Evolutionary conservation across 1,284 basidiomycete species (phyloP).

Genomic region (Neotropicomus parvogracilis): DNA sequence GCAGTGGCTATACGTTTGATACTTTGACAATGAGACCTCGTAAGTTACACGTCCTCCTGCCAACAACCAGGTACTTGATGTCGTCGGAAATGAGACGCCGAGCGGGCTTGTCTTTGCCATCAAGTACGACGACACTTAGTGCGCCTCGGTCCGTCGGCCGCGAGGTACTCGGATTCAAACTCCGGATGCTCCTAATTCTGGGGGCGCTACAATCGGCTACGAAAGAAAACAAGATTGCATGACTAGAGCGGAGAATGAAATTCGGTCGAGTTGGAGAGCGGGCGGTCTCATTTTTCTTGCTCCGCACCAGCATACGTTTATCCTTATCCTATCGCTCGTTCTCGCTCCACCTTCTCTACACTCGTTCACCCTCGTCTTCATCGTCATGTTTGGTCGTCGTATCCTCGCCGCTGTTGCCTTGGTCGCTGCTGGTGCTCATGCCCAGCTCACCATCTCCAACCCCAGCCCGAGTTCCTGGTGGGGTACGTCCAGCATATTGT

Average conservation of each 20-base stretch:
- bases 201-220: too few species aligned
- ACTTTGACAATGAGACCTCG: too few species aligned
- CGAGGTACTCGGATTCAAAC: too few species aligned
- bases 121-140: too few species aligned
- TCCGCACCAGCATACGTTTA: constrained; percentile 6
- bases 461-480: constrained; percentile 43
- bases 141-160: too few species aligned
- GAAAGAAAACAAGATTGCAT: too few species aligned
- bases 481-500: constrained; percentile 36
- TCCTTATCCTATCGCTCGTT: constrained; percentile 26
- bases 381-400: constrained; percentile 38
- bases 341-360: constrained; percentile 11
- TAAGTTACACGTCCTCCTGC: too few species aligned
- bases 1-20: too few species aligned
- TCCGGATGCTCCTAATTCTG: too few species aligned
- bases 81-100: too few species aligned
- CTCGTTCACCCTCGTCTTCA: constrained; percentile 11
- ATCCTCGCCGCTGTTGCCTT: constrained; percentile 36
- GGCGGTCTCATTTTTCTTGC: neutral
- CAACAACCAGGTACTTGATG: too few species aligned
- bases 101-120: too few species aligned
- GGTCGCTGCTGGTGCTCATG: constrained; percentile 35
- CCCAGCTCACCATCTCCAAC: constrained; percentile 33
- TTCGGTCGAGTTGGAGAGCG: constrained; percentile 3
- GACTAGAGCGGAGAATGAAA: constrained; percentile 25